phyloP scores from a whole-genome alignment of 129 eudicot species.

The Mikania micrantha region DNA sequence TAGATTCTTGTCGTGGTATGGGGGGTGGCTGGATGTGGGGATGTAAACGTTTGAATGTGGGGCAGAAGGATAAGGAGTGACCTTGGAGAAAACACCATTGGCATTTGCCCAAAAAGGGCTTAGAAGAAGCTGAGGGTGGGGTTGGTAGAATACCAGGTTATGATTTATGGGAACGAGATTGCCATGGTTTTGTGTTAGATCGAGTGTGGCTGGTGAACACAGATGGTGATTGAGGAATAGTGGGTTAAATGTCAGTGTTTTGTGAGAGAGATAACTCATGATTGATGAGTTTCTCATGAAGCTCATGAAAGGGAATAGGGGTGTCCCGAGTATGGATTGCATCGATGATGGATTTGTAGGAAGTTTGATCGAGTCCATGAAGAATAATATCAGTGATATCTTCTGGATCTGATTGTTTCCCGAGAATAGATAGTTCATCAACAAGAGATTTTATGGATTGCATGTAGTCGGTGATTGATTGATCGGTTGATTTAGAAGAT shows the following conservation, averaged over 20 bases:
- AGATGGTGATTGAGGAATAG: background rate
- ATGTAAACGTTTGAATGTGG: background rate
- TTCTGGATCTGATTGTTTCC: no score
- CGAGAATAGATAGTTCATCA: background rate
- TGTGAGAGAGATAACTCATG: background rate
- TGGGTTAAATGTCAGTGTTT: background rate
- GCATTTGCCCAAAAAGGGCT: background rate
- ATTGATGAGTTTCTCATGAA: slow-evolving; percentile 3
- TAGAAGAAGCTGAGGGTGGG: background rate
- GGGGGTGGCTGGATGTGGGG: background rate
- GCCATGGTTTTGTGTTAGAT: background rate
- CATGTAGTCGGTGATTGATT: background rate
- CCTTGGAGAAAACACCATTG: background rate
- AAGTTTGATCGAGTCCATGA: background rate
- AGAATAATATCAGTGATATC: no score
- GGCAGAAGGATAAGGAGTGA: background rate
- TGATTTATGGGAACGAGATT: background rate
- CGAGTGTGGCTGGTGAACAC: no score
- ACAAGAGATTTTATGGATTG: background rate
- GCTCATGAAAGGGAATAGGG: no score
- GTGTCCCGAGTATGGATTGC: background rate
- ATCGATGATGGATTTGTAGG: background rate
- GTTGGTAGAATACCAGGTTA: background rate
- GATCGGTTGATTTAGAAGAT: background rate
- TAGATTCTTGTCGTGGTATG: background rate